Conservation (phyloP, 129 eudicot species). For the Flaveria robusta region DNA sequence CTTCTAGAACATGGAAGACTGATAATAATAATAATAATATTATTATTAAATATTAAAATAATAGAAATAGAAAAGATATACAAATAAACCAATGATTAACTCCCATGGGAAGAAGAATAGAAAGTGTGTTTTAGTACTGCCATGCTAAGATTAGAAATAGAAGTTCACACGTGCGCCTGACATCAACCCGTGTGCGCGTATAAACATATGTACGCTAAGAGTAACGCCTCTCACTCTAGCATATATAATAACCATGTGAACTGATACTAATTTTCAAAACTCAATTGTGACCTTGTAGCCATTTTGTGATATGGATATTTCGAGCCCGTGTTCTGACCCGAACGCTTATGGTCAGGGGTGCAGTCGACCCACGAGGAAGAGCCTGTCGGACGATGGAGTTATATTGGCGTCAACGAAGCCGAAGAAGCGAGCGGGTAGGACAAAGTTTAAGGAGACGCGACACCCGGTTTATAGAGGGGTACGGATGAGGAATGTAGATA, state of each 20-base stretch:
- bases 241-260: slow-evolving; percentile 15
- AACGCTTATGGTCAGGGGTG: slow-evolving; percentile 14
- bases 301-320: slow-evolving; percentile 35
- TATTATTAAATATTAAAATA: not conserved
- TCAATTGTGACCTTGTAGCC: slow-evolving; percentile 10
- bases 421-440: slow-evolving; percentile 73
- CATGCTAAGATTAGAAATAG: slow-evolving; percentile 10
- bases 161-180: slow-evolving; percentile 31
- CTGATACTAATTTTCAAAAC: not conserved
- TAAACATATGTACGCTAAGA: not conserved
- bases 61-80: not conserved
- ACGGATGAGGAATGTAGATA: slow-evolving; percentile 45
- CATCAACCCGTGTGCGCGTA: slow-evolving; percentile 39
- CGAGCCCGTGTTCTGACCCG: slow-evolving; percentile 38
- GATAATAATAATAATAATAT: not conserved
- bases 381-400: slow-evolving; percentile 49
- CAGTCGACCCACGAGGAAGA: not conserved
- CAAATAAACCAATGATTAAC: not conserved
- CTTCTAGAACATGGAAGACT: not conserved
- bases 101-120: not conserved
- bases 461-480: slow-evolving; percentile 81
- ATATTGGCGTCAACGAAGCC: slow-evolving; percentile 57
- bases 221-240: slow-evolving; percentile 8
- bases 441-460: slow-evolving; percentile 72
- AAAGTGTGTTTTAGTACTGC: not conserved